These are phyloP conservation scores for Trichophyton rubrum DNA, from an alignment of 2,329 filamentous ascomycete species.

Conservation along the genomic window DNA sequence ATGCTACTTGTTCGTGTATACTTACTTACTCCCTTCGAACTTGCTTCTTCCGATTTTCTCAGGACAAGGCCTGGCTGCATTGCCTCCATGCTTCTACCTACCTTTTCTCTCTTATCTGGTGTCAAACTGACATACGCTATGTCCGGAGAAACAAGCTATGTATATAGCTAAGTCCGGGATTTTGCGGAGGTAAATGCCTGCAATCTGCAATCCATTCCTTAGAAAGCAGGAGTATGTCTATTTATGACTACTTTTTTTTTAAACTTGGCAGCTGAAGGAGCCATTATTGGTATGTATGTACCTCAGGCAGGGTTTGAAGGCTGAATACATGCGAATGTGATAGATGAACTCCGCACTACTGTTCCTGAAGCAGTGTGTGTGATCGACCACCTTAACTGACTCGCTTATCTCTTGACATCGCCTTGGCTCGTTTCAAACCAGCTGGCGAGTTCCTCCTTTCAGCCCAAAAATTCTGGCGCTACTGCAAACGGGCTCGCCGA, in stretches of 20 bases:
- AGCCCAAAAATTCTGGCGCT: neutral
- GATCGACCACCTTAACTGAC: slow-evolving; percentile 5
- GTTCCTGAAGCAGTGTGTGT: neutral
- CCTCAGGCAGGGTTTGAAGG: neutral
- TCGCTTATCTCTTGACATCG: slow-evolving; percentile 1
- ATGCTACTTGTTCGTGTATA: neutral
- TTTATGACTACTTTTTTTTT: neutral
- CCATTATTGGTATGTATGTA: neutral
- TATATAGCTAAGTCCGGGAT: neutral
- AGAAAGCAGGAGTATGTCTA: neutral
- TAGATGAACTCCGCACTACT: neutral
- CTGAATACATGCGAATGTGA: neutral
- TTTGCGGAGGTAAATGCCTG: neutral
- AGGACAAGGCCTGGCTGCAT: neutral
- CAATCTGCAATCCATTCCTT: neutral
- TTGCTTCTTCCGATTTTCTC: neutral
- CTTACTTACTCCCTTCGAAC: neutral
- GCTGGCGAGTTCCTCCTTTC: neutral
- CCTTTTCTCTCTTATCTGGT: neutral
- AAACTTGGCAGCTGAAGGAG: neutral
- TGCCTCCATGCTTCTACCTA: neutral
- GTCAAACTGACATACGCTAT: neutral
- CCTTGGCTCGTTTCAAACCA: neutral
- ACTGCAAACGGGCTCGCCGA: neutral
- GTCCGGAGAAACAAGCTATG: too few species aligned